Conservation (phyloP, 352 stramenopile species). For the Pythium oligandrum region DNA sequence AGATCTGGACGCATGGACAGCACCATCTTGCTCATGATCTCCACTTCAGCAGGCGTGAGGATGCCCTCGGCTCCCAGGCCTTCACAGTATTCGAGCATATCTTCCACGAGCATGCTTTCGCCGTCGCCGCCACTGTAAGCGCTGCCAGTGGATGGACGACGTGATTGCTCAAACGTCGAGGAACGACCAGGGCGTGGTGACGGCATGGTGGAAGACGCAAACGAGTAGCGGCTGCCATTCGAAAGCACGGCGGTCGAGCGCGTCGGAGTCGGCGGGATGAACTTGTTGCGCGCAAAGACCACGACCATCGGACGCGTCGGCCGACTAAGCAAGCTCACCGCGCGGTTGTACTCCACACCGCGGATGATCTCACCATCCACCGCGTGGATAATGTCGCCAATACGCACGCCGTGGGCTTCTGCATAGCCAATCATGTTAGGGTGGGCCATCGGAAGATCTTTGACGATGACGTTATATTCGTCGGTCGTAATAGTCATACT, state of each 20-base stretch:
- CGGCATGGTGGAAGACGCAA: conserved; percentile 62
- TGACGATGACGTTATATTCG: conserved; percentile 82
- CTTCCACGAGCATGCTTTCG: conserved; percentile 52
- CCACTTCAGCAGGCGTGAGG: conserved; percentile 56
- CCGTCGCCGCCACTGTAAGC: conserved; percentile 28
- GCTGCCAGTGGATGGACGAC: conserved; percentile 15
- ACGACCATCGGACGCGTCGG: conserved; percentile 68
- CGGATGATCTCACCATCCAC: conserved; percentile 77
- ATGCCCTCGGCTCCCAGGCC: conserved; percentile 42
- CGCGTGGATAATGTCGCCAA: conserved; percentile 74
- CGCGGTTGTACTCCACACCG: conserved; percentile 76
- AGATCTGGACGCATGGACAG: conserved; percentile 68
- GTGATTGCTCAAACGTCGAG: conserved; percentile 12
- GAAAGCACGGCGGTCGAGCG: conserved; percentile 27
- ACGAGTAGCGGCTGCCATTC: conserved; percentile 53
- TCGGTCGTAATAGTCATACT: conserved; percentile 87
- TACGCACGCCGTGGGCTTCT: conserved; percentile 74
- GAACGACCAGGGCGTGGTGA: conserved; percentile 33
- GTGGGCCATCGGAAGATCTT: conserved; percentile 75
- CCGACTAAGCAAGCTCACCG: conserved; percentile 71
- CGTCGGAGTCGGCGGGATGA: conserved; percentile 51
- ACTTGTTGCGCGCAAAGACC: conserved; percentile 71
- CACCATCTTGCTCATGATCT: conserved; percentile 78
- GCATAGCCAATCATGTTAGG: conserved; percentile 82
- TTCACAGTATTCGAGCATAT: conserved; percentile 87